Conservation (phyloP, 2,329 filamentous ascomycete genomes). For the Colletotrichum lindemuthianum region DNA sequence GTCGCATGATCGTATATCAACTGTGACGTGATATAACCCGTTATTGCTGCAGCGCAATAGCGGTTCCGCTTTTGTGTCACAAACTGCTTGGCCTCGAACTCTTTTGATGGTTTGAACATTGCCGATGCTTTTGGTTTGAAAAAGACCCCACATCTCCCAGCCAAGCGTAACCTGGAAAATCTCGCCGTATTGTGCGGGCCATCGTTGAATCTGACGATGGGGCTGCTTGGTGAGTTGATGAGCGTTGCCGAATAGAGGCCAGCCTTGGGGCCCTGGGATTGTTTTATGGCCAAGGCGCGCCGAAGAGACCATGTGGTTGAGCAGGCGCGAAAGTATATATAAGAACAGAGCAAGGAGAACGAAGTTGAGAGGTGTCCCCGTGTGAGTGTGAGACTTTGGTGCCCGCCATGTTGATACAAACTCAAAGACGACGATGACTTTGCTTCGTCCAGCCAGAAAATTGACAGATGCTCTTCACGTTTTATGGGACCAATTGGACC, state of each 20-base stretch:
- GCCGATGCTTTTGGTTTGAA: constrained; percentile 7
- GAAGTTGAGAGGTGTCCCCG: too few species aligned
- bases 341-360: too few species aligned
- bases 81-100: constrained; percentile 8
- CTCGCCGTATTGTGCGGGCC: constrained; percentile 10
- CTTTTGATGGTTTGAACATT: constrained; percentile 1
- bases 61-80: too few species aligned
- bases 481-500: too few species aligned
- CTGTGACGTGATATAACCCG: too few species aligned
- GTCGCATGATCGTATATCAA: constrained; percentile 3
- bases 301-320: not conserved
- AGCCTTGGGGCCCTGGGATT: constrained; percentile 1
- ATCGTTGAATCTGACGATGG: constrained; percentile 8
- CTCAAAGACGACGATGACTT: too few species aligned
- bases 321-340: not conserved
- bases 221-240: not conserved
- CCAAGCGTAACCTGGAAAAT: constrained; percentile 6
- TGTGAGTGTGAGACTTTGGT: too few species aligned
- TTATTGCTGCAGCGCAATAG: too few species aligned
- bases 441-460: too few species aligned
- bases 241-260: constrained; percentile 6
- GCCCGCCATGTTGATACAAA: too few species aligned
- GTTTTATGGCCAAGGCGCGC: not conserved
- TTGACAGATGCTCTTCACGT: too few species aligned
- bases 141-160: constrained; percentile 14